Evolutionary conservation across 805 yeast species (phyloP).

Genomic region (Candida andamanensis): DNA sequence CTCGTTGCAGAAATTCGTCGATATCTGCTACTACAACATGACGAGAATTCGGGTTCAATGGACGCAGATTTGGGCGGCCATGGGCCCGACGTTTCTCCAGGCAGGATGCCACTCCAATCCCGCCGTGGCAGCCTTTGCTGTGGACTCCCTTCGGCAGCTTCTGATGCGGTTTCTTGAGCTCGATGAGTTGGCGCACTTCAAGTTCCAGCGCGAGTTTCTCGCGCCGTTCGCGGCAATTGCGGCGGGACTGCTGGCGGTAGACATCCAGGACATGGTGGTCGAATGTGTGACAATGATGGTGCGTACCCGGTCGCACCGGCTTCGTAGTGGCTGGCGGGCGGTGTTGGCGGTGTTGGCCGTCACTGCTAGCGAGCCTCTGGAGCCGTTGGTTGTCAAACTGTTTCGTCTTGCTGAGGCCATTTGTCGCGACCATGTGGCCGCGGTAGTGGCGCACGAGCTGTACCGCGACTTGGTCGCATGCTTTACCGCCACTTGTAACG

Average conservation of each 20-base stretch:
- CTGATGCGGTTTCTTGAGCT: constrained; percentile 88
- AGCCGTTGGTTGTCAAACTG: constrained; percentile 57
- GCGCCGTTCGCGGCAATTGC: constrained; percentile 84
- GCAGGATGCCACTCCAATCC: constrained; percentile 78
- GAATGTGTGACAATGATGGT: constrained; percentile 88
- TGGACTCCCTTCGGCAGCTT: constrained; percentile 89
- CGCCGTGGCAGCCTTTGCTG: constrained; percentile 80
- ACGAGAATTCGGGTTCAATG: constrained; percentile 92
- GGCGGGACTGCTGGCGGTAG: constrained; percentile 56
- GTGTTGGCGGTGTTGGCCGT: constrained; percentile 72
- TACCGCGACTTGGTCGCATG: constrained; percentile 64
- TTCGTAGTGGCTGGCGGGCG: constrained; percentile 93
- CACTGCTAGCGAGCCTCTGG: constrained; percentile 61
- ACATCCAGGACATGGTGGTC: constrained; percentile 81
- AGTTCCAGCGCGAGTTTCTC: constrained; percentile 90
- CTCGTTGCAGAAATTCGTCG: constrained; percentile 91
- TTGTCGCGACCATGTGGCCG: constrained; percentile 54
- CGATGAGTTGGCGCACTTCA: constrained; percentile 92
- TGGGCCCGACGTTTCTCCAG: constrained; percentile 83
- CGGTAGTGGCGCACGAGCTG: constrained; percentile 66
- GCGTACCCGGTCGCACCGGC: constrained; percentile 61
- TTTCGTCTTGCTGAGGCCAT: constrained; percentile 60
- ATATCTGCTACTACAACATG: constrained; percentile 97
- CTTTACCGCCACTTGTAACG: constrained; percentile 76
- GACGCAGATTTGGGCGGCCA: constrained; percentile 91